Base-by-base conservation (phyloP, 163 green algal species). In the Chloroidium sp. region DNA sequence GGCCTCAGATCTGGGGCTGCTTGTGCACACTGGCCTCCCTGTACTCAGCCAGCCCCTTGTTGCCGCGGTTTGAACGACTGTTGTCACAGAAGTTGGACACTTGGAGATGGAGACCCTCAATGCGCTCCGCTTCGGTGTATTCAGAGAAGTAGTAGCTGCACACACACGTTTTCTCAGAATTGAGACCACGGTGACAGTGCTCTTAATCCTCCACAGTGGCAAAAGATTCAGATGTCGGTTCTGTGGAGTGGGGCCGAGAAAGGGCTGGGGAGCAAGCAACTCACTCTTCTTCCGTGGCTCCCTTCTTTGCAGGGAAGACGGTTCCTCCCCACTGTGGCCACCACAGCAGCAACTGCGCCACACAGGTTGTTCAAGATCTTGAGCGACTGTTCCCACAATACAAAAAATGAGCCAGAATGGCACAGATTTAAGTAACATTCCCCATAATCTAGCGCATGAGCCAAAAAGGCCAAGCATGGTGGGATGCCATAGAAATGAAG, bases 231-330 rank as follows among this genome's bases (percentile, higher is more conserved):
- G 36, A 36, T 36, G 36, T 36, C 36, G 36, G 36, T 36, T 36
- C 36, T 36, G 36, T 36, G 36, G 36, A 36, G 36, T 36, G 36
- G 76, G 61, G 4, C 78, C 64, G 62, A 36, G 36, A 36, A 36
- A 36, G 36, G 36, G 36, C 36, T 36, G 36, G 36, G 36, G 36
- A 36, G 36, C 36, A 36, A 36, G 36, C 36, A 36, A 36, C 36
- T 36, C 94, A 97, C 61, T 95, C 91, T 83, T 95, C 91, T 84
- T 97, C 93, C 1, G 85, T 92, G 68, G 83, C 78, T 59, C 86
- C 85, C 61, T 86, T 82, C 81, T 90, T 92, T 69, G 89, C 68
- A 10, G n/a, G 61, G n/a, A 68, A 87, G 62, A 94, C 86, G 82
- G 93, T 89, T 80, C 89, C 88, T 69, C 93, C 92, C 92, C 93